Percentiles rank a stretch among this genome's conserved stretches.
phyloP scores from a whole-genome alignment of 2,329 filamentous ascomycete genomes.

The Xylariaceae sp. region DNA sequence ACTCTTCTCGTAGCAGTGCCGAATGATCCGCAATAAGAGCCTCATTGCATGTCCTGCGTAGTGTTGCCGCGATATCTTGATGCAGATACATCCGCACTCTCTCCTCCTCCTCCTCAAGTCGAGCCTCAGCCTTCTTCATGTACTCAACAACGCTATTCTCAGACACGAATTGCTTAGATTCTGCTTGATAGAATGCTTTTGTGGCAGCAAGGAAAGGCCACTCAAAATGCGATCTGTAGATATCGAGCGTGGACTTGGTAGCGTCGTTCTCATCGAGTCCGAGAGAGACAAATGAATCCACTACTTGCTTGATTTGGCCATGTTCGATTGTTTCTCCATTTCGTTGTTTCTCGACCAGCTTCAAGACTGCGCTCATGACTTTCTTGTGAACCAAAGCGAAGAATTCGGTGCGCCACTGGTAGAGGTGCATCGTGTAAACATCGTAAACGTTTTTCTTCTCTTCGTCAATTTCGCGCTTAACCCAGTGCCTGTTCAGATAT shows the following conservation, averaged over 20 bases:
- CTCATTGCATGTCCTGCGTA: slow-evolving; percentile 85
- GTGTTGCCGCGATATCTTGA: slow-evolving; percentile 74
- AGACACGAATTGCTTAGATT: slow-evolving; percentile 89
- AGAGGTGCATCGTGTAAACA: slow-evolving; percentile 93
- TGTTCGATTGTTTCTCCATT: slow-evolving; percentile 98
- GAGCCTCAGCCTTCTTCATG: slow-evolving; percentile 97
- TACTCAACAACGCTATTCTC: slow-evolving; percentile 98
- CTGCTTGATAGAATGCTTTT: slow-evolving; percentile 78
- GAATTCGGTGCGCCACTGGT: slow-evolving; percentile 90
- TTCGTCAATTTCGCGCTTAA: slow-evolving; percentile 97
- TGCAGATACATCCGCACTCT: slow-evolving; percentile 90
- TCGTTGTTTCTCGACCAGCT: slow-evolving; percentile 93
- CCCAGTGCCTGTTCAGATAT: slow-evolving; percentile 97
- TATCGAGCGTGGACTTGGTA: slow-evolving; percentile 89
- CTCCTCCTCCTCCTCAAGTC: slow-evolving; percentile 88
- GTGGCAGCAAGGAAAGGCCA: slow-evolving; percentile 85
- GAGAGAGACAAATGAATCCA: slow-evolving; percentile 92
- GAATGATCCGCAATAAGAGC: slow-evolving; percentile 89
- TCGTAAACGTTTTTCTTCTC: slow-evolving; percentile 98
- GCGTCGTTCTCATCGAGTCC: slow-evolving; percentile 91
- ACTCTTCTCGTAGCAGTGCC: slow-evolving; percentile 83
- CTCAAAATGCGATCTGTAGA: slow-evolving; percentile 91
- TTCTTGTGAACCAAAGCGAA: slow-evolving; percentile 79
- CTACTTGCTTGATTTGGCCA: slow-evolving; percentile 91
- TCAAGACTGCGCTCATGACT: slow-evolving; percentile 92